Conservation (phyloP, 495 filamentous ascomycete species). For the Xylaria curta region DNA sequence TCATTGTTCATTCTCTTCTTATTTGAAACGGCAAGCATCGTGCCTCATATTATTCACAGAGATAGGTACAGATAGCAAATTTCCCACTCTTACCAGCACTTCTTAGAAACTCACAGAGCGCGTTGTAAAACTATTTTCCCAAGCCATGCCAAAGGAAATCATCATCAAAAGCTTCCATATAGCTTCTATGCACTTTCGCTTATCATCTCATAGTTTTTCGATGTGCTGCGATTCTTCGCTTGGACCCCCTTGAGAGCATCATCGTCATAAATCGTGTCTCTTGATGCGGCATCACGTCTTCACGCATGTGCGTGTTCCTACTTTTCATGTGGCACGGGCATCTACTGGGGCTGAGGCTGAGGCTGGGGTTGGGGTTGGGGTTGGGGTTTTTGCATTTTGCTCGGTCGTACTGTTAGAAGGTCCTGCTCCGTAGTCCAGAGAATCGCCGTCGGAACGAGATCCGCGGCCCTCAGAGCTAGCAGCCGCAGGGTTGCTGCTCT, state of each 20-base stretch:
- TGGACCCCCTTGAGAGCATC: not conserved
- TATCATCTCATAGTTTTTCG: not conserved
- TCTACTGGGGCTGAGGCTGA: not conserved
- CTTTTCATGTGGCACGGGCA: not conserved
- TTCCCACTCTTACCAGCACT: not conserved
- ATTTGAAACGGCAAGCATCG: not conserved
- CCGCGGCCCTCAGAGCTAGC: not conserved
- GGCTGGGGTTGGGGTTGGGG: no score
- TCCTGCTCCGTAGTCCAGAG: slow-evolving; percentile 4
- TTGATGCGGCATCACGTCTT: not conserved
- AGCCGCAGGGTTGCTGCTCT: not conserved
- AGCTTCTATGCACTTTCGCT: not conserved
- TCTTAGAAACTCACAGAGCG: not conserved
- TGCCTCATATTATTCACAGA: not conserved
- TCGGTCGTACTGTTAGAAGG: not conserved
- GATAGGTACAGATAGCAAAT: slow-evolving; percentile 22
- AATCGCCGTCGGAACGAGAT: slow-evolving; percentile 1
- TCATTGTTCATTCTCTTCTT: not conserved
- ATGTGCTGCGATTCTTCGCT: not conserved
- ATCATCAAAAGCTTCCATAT: slow-evolving; percentile 14
- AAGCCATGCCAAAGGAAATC: slow-evolving; percentile 4
- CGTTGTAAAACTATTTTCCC: not conserved
- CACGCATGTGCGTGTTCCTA: not conserved
- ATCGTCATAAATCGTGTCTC: slow-evolving; percentile 9
- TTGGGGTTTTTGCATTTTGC: not conserved